Percentiles rank a stretch among this genome's conserved stretches.
Evolutionary conservation across 768 basidiomycete species (phyloP).

Genomic region (Phanerochaete carnosa): DNA sequence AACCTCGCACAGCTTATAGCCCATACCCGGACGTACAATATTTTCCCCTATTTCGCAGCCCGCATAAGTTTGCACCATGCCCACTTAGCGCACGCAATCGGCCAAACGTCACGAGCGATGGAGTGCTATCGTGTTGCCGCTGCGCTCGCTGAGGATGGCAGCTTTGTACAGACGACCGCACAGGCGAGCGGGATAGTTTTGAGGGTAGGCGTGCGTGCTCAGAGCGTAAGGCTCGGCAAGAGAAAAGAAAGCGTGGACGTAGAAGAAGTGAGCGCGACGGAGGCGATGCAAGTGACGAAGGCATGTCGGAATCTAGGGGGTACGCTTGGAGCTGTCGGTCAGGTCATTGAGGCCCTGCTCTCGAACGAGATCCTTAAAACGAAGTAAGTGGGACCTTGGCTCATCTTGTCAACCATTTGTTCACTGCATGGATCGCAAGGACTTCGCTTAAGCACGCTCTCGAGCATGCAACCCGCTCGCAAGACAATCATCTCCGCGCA

Average conservation of each 20-base stretch:
- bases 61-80: constrained; percentile 68
- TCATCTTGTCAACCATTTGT: not conserved
- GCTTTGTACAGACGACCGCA: constrained; percentile 46
- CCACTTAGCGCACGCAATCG: constrained; percentile 69
- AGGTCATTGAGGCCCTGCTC: constrained; percentile 47
- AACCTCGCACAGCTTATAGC: constrained; percentile 51
- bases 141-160: constrained; percentile 35
- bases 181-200: constrained; percentile 50
- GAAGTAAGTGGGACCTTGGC: constrained; percentile 44
- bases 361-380: constrained; percentile 54
- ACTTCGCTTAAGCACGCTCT: constrained; percentile 60
- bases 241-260: not conserved
- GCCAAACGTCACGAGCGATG: constrained; percentile 48
- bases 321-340: constrained; percentile 51
- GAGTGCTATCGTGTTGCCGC: constrained; percentile 65
- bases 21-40: constrained; percentile 53
- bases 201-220: constrained; percentile 38
- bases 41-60: constrained; percentile 55
- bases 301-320: constrained; percentile 48
- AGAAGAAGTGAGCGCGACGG: constrained; percentile 14
- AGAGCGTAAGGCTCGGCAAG: not conserved
- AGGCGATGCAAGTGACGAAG: constrained; percentile 18
- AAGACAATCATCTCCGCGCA: constrained; percentile 73
- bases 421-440: constrained; percentile 28
- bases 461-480: constrained; percentile 49